phyloP scores from a whole-genome alignment of 2,329 filamentous ascomycete genomes.

The Ploettnerulaceae sp. region DNA sequence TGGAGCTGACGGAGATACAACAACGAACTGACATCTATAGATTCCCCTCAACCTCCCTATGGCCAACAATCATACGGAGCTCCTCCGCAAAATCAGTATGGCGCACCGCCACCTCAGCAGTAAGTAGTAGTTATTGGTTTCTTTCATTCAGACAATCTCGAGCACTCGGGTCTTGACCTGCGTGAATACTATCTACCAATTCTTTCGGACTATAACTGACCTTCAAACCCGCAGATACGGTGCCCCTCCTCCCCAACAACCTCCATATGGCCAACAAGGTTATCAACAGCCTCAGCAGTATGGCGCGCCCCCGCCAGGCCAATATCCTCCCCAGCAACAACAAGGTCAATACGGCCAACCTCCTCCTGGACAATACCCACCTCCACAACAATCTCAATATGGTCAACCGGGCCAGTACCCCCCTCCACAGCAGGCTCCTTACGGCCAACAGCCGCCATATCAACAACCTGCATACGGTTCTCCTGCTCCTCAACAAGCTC shows the following conservation, averaged over 20 bases:
- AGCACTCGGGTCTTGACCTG: background rate
- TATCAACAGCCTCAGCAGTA: conserved; percentile 11
- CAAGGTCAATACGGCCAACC: conserved; percentile 9
- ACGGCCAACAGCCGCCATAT: conserved; percentile 11
- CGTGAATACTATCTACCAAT: background rate
- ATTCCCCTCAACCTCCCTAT: conserved; percentile 17
- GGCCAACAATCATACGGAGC: conserved; percentile 11
- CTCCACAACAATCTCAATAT: conserved; percentile 15
- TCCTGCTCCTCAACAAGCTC: conserved; percentile 1
- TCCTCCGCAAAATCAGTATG: conserved; percentile 11
- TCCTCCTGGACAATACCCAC: conserved; percentile 19
- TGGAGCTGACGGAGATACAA: background rate
- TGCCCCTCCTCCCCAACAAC: conserved; percentile 16
- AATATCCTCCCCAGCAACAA: conserved; percentile 14
- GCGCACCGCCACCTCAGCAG: conserved; percentile 24
- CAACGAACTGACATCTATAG: conserved; percentile 13
- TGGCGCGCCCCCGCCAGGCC: conserved; percentile 14
- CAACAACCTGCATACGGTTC: conserved; percentile 10
- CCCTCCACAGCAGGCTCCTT: conserved; percentile 20
- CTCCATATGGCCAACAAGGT: conserved; percentile 7
- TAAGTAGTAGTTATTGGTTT: no score
- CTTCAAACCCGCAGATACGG: conserved; percentile 5
- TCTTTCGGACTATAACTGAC: background rate
- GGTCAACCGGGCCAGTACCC: conserved; percentile 9
- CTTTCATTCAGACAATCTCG: no score